Conservation (phyloP, 2,329 filamentous ascomycete genomes). For the Exserohilum turcica region DNA sequence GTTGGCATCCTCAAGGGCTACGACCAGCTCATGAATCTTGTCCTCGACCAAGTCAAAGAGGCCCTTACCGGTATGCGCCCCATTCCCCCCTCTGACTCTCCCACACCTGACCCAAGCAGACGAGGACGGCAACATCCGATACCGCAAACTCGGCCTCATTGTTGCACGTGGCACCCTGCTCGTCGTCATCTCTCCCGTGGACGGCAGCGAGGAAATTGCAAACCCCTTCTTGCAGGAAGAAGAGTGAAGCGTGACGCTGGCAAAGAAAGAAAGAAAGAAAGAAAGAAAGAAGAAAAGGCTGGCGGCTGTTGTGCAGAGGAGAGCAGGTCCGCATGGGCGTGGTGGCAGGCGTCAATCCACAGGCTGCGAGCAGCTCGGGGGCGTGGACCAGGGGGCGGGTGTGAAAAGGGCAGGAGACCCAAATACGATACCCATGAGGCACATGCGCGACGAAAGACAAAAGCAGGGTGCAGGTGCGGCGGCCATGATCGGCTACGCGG, state of each 20-base stretch:
- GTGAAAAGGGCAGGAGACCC: not conserved
- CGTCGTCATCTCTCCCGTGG: slow-evolving; percentile 87
- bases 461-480: not conserved
- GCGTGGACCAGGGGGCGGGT: not conserved
- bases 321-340: not conserved
- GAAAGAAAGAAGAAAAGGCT: too few relatives aligned
- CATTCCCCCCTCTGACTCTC: not conserved
- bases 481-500: not conserved
- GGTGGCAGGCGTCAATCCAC: not conserved
- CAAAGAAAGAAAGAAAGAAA: too few relatives aligned
- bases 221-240: slow-evolving; percentile 86
- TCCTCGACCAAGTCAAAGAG: slow-evolving; percentile 92
- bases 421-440: slow-evolving; percentile 10
- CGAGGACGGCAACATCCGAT: slow-evolving; percentile 86
- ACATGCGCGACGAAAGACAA: not conserved
- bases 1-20: slow-evolving; percentile 91
- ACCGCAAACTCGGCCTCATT: slow-evolving; percentile 79
- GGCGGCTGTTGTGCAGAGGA: not conserved
- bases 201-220: slow-evolving; percentile 93
- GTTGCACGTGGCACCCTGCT: slow-evolving; percentile 90
- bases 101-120: slow-evolving; percentile 60
- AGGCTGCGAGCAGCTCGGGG: not conserved
- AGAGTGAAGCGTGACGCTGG: slow-evolving; percentile 29
- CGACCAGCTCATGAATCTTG: slow-evolving; percentile 97
- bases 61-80: slow-evolving; percentile 74